Evolutionary conservation across 345 rosid species (phyloP), one percentile per base, ranked within the genome.

Genomic region (Dipteronia sinensis): DNA sequence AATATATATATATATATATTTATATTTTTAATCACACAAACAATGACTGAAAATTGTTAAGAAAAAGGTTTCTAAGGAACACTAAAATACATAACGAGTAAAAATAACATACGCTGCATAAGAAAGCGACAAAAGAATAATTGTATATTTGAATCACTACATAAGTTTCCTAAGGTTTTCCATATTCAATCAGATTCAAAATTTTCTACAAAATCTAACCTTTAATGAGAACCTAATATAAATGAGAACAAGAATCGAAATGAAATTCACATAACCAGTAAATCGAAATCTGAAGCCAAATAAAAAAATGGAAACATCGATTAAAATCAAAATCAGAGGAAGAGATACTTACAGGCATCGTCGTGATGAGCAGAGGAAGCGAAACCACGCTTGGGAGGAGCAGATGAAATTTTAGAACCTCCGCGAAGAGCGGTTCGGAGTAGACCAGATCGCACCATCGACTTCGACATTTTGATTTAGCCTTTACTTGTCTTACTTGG

Each of bases 321-420:
- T 61, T 22, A 31, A 38, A n/a, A 8, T 13, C n/a, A 25, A 42
- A 27, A 7, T 62, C 29, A 9, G 11, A 0, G n/a, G 1, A 44
- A 46, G 44, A 81, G 74, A 80, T 29, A 72, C 56, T 62, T 87
- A 93, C 99, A 80, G 67, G 91, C 97, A 69, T 89, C 98, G 62
- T 95, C 98, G 64, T 90, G 93, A 66, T 84, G 88, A 11, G 88
- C 84, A 20, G 96, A 89, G 53, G 99, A 89, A 67, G 99, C 81
- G 59, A 95, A 90, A 78, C 81, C 81, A 25, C 98, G 83, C 73
- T 87, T 89, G 27, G 91, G 87, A 68, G 92, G 83, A 38, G 88
- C 82, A 23, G 96, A 71, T 40, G 90, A 72, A 53, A 88, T 51
- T 17, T 80, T 88, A 49, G 97, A 77, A 72, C 89, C 82, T 42